Conservation (phyloP, 176 grass and related monocot species). For the Eremochloa ophiuroides region DNA sequence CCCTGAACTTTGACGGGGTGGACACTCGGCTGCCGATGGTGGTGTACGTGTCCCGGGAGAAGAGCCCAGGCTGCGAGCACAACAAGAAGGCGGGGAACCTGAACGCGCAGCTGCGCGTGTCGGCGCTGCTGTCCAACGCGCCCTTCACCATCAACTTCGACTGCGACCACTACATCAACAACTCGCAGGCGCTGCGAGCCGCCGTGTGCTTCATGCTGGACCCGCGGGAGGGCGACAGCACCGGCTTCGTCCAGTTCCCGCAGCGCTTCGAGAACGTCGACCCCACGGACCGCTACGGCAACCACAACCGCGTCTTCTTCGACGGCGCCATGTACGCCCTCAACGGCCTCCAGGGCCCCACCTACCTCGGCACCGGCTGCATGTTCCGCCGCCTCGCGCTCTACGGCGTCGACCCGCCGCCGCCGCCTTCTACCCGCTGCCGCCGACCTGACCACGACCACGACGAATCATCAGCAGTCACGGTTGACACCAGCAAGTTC, state of each 20-base stretch:
- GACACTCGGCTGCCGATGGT: conserved; percentile 28
- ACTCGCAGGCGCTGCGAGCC: conserved; percentile 8
- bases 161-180: conserved; percentile 41
- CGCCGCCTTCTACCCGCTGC: too few relatives aligned
- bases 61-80: conserved; percentile 7
- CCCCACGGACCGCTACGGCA: conserved; percentile 66
- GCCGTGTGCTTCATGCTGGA: conserved; percentile 39
- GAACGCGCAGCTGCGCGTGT: conserved; percentile 23
- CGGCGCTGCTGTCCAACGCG: conserved; percentile 30
- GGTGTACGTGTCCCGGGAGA: conserved; percentile 24
- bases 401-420: too few relatives aligned
- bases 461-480: too few relatives aligned
- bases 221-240: conserved; percentile 44
- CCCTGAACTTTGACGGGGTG: conserved; percentile 8
- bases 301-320: conserved; percentile 89
- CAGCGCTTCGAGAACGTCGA: conserved; percentile 78
- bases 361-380: conserved; percentile 38
- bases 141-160: conserved; percentile 41
- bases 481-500: too few relatives aligned
- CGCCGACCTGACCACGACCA: too few relatives aligned
- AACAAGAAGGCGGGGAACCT: conserved; percentile 33
- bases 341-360: conserved; percentile 51
- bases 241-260: conserved; percentile 72
- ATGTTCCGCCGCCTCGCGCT: conserved; percentile 37
- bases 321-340: conserved; percentile 66